Percentiles rank a stretch among this genome's conserved stretches.
Evolutionary conservation across 2,329 filamentous ascomycete genomes (phyloP).

Genomic region (Fusarium pseudograminearum): DNA sequence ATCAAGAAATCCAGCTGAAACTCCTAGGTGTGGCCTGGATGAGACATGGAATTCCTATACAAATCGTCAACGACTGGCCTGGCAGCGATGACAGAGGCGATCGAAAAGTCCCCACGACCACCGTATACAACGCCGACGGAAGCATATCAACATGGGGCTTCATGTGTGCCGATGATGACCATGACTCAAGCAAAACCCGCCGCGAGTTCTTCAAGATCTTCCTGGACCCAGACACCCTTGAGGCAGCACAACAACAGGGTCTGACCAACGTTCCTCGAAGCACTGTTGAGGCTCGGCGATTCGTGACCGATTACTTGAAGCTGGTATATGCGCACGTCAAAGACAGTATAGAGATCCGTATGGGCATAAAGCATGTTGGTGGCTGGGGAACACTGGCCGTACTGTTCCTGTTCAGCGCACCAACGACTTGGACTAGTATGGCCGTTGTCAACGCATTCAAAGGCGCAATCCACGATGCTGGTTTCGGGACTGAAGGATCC

Average conservation of each 20-base stretch:
- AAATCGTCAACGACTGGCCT: slow-evolving; percentile 66
- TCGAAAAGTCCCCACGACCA: slow-evolving; percentile 65
- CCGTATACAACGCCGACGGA: slow-evolving; percentile 60
- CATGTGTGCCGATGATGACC: slow-evolving; percentile 61
- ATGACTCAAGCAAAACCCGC: slow-evolving; percentile 48
- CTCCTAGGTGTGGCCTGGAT: slow-evolving; percentile 53
- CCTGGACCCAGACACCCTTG: slow-evolving; percentile 60
- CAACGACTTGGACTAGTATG: slow-evolving; percentile 66
- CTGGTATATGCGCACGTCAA: slow-evolving; percentile 64
- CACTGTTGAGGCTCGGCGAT: slow-evolving; percentile 58
- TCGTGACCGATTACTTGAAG: slow-evolving; percentile 62
- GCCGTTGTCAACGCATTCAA: slow-evolving; percentile 65
- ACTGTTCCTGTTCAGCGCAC: slow-evolving; percentile 68
- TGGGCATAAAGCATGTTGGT: slow-evolving; percentile 52
- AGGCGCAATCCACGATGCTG: slow-evolving; percentile 59
- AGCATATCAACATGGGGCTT: slow-evolving; percentile 65
- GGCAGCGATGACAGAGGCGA: slow-evolving; percentile 64
- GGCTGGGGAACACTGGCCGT: slow-evolving; percentile 61
- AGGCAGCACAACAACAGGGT: slow-evolving; percentile 57
- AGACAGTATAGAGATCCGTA: slow-evolving; percentile 57
- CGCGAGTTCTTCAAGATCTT: slow-evolving; percentile 69
- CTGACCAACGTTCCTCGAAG: slow-evolving; percentile 57
- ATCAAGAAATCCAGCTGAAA: neutral
- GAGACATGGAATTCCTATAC: slow-evolving; percentile 56
- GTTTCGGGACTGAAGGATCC: slow-evolving; percentile 60